phyloP scores from a whole-genome alignment of 192 early-diverging fungal species.

The Chytriomyces hyalinus region DNA sequence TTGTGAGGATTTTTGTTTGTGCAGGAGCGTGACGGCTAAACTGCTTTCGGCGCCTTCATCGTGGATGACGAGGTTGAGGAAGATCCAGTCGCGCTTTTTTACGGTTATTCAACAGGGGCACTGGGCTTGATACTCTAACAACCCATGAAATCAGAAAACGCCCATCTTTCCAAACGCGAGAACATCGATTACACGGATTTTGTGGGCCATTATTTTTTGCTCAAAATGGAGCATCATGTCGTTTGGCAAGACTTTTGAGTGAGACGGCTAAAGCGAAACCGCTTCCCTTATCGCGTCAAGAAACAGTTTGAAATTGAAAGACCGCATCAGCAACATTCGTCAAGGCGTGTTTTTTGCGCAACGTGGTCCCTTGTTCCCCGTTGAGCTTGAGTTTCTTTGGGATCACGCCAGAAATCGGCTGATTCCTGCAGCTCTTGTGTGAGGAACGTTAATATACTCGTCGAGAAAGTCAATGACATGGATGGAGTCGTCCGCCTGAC shows the following conservation, averaged over 20 bases:
- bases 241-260: slow-evolving; percentile 44
- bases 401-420: slow-evolving; percentile 16
- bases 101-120: slow-evolving; percentile 40
- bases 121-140: slow-evolving; percentile 36
- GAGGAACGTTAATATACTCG: slow-evolving; percentile 17
- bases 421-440: slow-evolving; percentile 11
- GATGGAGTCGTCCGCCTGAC: slow-evolving; percentile 9
- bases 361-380: slow-evolving; percentile 43
- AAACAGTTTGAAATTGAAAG: slow-evolving; percentile 41
- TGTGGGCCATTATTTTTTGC: slow-evolving; percentile 37
- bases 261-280: slow-evolving; percentile 15
- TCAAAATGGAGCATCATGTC: slow-evolving; percentile 52
- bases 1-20: slow-evolving; percentile 48
- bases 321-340: slow-evolving; percentile 46
- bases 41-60: too few species aligned
- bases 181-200: slow-evolving; percentile 41
- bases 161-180: slow-evolving; percentile 49
- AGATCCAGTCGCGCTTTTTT: slow-evolving; percentile 43
- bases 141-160: slow-evolving; percentile 48
- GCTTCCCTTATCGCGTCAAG: slow-evolving; percentile 49
- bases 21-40: slow-evolving; percentile 38
- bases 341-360: slow-evolving; percentile 35
- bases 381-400: slow-evolving; percentile 42
- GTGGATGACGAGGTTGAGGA: too few species aligned
- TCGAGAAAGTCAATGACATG: slow-evolving; percentile 36